Conservation (phyloP, 2,329 filamentous ascomycete species). For the Bipolaris gigantea region DNA sequence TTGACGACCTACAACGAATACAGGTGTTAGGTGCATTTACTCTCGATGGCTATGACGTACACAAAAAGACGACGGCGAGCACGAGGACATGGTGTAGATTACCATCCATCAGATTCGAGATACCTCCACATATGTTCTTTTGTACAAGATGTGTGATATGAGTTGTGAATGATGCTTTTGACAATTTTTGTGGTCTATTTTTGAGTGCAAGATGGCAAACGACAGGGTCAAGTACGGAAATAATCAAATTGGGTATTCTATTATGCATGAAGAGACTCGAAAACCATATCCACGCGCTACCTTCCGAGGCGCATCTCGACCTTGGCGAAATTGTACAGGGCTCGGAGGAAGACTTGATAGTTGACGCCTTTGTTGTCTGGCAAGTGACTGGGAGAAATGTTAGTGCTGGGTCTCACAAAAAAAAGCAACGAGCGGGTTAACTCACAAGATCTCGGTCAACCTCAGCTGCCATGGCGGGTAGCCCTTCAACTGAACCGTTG, state of each 20-base stretch:
- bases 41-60: slow-evolving; percentile 38
- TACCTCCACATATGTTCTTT: slow-evolving; percentile 24
- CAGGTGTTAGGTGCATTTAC: slow-evolving; percentile 45
- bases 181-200: not conserved
- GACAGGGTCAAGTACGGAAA: not conserved
- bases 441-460: slow-evolving; percentile 87
- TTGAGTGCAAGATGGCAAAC: not conserved
- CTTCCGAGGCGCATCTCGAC: slow-evolving; percentile 85
- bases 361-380: slow-evolving; percentile 80
- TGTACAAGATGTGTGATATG: not conserved
- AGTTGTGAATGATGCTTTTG: not conserved
- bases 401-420: slow-evolving; percentile 1
- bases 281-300: slow-evolving; percentile 35
- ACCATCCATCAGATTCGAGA: slow-evolving; percentile 35
- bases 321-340: slow-evolving; percentile 78
- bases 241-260: slow-evolving; percentile 22
- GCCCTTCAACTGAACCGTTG: slow-evolving; percentile 79
- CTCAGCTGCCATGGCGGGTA: slow-evolving; percentile 97
- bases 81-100: slow-evolving; percentile 39
- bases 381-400: slow-evolving; percentile 46
- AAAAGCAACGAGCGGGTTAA: slow-evolving; percentile 20
- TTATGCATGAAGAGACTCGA: slow-evolving; percentile 8
- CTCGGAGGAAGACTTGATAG: slow-evolving; percentile 90
- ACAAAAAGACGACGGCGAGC: slow-evolving; percentile 35
- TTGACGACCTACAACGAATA: slow-evolving; percentile 46